Conservation (phyloP, 129 eudicot species). For the Erigeron canadensis region DNA sequence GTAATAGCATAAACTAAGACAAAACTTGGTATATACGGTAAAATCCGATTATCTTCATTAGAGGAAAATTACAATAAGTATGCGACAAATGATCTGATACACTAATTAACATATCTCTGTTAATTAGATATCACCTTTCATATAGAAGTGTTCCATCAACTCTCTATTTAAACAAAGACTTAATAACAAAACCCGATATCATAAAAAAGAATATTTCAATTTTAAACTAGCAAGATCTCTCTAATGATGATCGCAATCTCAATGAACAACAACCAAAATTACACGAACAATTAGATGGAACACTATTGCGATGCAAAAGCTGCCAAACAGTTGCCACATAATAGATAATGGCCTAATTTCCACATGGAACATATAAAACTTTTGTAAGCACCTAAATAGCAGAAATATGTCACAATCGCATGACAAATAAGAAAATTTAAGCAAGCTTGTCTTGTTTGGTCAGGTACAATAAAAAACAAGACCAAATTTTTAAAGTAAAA, state of each 20-base stretch:
- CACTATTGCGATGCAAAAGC: constrained; percentile 20
- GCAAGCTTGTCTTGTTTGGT: not conserved
- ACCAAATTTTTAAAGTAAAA: not conserved
- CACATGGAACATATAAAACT: constrained; percentile 32
- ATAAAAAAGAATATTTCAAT: not conserved
- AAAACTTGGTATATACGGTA: not conserved
- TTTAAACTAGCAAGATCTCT: constrained; percentile 2
- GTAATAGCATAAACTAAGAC: constrained; percentile 1
- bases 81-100: not conserved
- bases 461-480: not conserved
- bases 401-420: constrained; percentile 31
- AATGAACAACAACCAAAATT: constrained; percentile 11
- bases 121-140: not conserved
- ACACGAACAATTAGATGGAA: constrained; percentile 12
- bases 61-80: not conserved
- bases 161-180: constrained; percentile 2
- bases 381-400: constrained; percentile 21
- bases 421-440: not conserved
- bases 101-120: not conserved
- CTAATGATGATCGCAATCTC: constrained; percentile 6
- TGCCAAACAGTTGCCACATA: constrained; percentile 36
- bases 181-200: constrained; percentile 3
- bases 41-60: not conserved
- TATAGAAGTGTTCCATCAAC: not conserved
- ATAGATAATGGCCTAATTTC: constrained; percentile 29